Conservation (phyloP, 176 grass and related monocot species). For the Rhynchospora tenuis region DNA sequence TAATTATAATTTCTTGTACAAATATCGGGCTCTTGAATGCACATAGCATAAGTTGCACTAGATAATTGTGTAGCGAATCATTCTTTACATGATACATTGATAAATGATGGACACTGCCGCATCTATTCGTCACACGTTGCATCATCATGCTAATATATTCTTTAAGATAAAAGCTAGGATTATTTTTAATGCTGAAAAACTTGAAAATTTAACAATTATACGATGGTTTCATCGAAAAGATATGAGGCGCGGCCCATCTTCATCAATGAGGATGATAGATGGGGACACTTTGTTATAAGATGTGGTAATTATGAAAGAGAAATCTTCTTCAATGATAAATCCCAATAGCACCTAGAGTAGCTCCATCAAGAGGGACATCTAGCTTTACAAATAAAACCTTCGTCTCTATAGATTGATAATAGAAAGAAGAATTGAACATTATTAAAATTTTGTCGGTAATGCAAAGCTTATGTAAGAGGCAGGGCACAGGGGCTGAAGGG, state of each 20-base stretch:
- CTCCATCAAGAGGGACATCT: background rate
- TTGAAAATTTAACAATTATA: background rate
- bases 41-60: background rate
- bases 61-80: background rate
- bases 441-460: background rate
- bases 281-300: slow-evolving; percentile 4
- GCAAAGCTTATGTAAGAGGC: background rate
- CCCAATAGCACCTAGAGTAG: background rate
- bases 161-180: background rate
- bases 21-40: too few species aligned
- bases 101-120: background rate
- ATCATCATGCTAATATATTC: background rate
- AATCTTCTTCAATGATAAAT: background rate
- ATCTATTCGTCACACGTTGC: background rate
- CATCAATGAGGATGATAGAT: slow-evolving; percentile 7
- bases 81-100: background rate
- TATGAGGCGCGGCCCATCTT: background rate
- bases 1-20: too few species aligned
- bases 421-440: background rate
- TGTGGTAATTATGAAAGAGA: slow-evolving; percentile 2
- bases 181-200: background rate
- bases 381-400: background rate
- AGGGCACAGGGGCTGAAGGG: background rate
- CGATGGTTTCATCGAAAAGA: too few species aligned
- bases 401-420: background rate